Evolutionary conservation across 2,329 filamentous ascomycete genomes (phyloP).

Genomic region (Colletotrichum sp.): DNA sequence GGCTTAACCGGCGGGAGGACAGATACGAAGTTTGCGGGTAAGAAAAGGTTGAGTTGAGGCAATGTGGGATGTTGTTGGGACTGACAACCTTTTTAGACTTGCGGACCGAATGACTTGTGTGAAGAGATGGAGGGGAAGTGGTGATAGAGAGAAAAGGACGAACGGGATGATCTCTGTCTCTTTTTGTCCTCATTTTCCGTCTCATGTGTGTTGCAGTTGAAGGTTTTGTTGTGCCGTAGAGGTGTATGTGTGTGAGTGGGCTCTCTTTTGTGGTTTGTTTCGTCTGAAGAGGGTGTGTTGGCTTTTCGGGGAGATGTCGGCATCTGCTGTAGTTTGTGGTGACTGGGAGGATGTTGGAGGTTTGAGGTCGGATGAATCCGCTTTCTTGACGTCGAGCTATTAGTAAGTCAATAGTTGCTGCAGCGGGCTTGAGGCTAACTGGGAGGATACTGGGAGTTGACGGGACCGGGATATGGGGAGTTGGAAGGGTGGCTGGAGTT

Average conservation of each 20-base stretch:
- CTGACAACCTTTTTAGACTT: not conserved
- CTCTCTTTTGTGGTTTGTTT: not conserved
- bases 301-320: not conserved
- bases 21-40: not conserved
- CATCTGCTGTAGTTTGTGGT: not conserved
- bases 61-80: not conserved
- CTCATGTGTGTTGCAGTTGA: constrained; percentile 7
- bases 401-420: not conserved
- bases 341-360: rapidly evolving
- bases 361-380: not conserved
- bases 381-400: not conserved
- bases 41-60: not conserved
- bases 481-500: rapidly evolving
- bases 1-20: not conserved
- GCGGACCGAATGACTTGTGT: not conserved
- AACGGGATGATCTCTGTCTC: not conserved
- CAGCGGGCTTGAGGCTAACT: not conserved
- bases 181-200: not conserved
- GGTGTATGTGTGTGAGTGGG: not conserved
- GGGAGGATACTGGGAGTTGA: not conserved
- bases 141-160: not conserved
- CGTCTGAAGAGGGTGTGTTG: not conserved
- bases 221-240: not conserved
- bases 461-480: rapidly evolving
- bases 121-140: not conserved